Conservation (phyloP, 2,329 filamentous ascomycete species). For the Pyrenophora tritici-repentis region DNA sequence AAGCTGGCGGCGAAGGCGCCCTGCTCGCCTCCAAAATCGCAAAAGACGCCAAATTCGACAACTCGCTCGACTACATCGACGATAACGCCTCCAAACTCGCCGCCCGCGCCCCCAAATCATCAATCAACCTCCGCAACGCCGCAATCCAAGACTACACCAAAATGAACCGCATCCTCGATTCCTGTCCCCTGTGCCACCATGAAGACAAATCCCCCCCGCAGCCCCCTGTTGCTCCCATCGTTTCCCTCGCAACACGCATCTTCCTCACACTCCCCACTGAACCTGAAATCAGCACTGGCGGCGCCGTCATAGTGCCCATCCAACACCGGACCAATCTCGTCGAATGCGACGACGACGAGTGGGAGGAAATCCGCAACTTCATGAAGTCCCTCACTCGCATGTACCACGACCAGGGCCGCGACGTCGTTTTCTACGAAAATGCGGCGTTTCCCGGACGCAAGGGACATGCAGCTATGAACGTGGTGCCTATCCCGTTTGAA, state of each 20-base stretch:
- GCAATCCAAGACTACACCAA: slow-evolving; percentile 90
- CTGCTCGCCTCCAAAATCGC: slow-evolving; percentile 90
- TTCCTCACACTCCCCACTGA: slow-evolving; percentile 89
- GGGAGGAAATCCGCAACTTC: slow-evolving; percentile 98
- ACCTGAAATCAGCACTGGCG: slow-evolving; percentile 81
- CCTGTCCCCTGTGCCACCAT: slow-evolving; percentile 88
- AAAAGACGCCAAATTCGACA: slow-evolving; percentile 87
- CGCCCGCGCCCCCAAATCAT: slow-evolving; percentile 82
- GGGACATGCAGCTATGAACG: slow-evolving; percentile 83
- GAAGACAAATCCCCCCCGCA: slow-evolving; percentile 73
- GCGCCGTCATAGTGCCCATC: slow-evolving; percentile 86
- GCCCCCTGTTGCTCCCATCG: slow-evolving; percentile 77
- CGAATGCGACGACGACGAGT: slow-evolving; percentile 99
- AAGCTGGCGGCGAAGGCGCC: slow-evolving; percentile 77
- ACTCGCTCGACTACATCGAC: slow-evolving; percentile 95
- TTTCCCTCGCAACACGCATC: slow-evolving; percentile 83
- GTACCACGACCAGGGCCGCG: slow-evolving; percentile 90
- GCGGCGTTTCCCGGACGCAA: slow-evolving; percentile 79
- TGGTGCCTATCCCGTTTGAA: slow-evolving; percentile 84
- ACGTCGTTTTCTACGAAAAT: slow-evolving; percentile 97
- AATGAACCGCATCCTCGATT: slow-evolving; percentile 83
- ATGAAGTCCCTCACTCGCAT: slow-evolving; percentile 95
- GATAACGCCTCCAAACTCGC: slow-evolving; percentile 93
- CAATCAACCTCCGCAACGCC: slow-evolving; percentile 82
- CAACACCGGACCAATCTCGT: slow-evolving; percentile 86